Conservation (phyloP, 495 filamentous ascomycete species). For the Antarctomyces pellizariae region DNA sequence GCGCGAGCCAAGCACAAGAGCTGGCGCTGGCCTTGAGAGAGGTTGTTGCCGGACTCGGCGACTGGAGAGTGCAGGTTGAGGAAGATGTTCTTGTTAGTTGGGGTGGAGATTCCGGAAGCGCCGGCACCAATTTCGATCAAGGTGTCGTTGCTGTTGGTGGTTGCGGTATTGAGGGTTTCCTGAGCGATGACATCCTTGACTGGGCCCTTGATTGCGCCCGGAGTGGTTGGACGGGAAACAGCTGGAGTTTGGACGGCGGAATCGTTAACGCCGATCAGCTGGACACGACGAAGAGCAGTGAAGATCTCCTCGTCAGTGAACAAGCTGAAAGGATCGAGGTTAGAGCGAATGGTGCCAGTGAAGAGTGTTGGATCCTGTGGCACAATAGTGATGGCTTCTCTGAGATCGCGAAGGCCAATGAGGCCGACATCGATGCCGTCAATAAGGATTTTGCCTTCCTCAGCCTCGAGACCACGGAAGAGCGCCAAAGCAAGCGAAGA, state of each 20-base stretch:
- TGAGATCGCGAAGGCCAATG: constrained; percentile 78
- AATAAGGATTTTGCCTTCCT: constrained; percentile 71
- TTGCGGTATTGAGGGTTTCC: constrained; percentile 4
- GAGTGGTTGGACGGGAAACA: constrained; percentile 14
- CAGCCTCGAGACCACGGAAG: constrained; percentile 92
- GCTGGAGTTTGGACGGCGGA: constrained; percentile 21
- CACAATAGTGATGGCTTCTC: constrained; percentile 89
- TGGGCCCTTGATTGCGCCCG: constrained; percentile 5
- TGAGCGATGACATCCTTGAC: too few species aligned
- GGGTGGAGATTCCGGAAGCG: constrained; percentile 14
- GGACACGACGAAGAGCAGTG: constrained; percentile 67
- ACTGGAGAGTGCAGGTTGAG: constrained; percentile 63
- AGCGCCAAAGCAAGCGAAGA: constrained; percentile 85
- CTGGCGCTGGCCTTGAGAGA: constrained; percentile 92
- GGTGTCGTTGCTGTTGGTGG: constrained; percentile 12
- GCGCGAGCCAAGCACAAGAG: constrained; percentile 89
- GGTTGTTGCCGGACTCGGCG: constrained; percentile 80
- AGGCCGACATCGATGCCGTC: constrained; percentile 71
- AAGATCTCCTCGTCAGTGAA: constrained; percentile 90
- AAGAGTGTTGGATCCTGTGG: constrained; percentile 97
- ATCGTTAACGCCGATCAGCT: constrained; percentile 47
- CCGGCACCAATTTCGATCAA: constrained; percentile 10
- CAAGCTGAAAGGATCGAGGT: constrained; percentile 80
- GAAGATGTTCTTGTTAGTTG: constrained; percentile 84
- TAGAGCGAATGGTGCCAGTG: constrained; percentile 81